Evolutionary conservation across 2,329 filamentous ascomycete genomes (phyloP).

Genomic region (Septoria linicola): DNA sequence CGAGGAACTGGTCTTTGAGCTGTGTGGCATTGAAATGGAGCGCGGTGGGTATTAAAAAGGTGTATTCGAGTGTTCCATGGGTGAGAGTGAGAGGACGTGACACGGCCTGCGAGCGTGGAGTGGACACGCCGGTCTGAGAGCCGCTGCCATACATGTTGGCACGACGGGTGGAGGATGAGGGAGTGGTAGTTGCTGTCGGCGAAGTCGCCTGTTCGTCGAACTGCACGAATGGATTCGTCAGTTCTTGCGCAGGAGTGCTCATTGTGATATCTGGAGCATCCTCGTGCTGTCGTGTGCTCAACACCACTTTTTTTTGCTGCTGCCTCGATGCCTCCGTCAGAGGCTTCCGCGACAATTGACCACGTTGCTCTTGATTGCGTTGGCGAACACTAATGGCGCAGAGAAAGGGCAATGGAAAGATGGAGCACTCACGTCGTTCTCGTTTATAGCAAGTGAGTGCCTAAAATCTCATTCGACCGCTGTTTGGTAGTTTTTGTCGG

Average conservation of each 20-base stretch:
- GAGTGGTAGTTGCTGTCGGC: slow-evolving; percentile 17
- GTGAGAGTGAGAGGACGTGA: slow-evolving; percentile 85
- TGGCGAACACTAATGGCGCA: neutral
- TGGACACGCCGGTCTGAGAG: slow-evolving; percentile 88
- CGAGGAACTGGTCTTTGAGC: slow-evolving; percentile 84
- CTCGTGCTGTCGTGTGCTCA: slow-evolving; percentile 5
- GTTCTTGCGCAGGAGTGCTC: slow-evolving; percentile 28
- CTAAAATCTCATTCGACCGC: slow-evolving; percentile 22
- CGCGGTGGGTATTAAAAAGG: slow-evolving; percentile 90
- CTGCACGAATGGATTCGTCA: slow-evolving; percentile 25
- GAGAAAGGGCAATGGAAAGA: slow-evolving; percentile 2
- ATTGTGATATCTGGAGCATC: slow-evolving; percentile 17
- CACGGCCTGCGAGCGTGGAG: slow-evolving; percentile 87
- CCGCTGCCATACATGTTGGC: slow-evolving; percentile 32
- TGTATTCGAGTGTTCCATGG: slow-evolving; percentile 94
- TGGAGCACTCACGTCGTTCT: slow-evolving; percentile 21
- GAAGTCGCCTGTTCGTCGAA: slow-evolving; percentile 20
- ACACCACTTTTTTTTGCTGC: neutral
- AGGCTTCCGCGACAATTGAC: neutral
- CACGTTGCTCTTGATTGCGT: neutral
- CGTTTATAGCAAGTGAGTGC: slow-evolving; percentile 11
- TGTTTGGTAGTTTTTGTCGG: slow-evolving; percentile 8
- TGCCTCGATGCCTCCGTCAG: neutral
- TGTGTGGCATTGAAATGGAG: slow-evolving; percentile 95
- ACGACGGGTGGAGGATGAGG: slow-evolving; percentile 15